phyloP scores from a whole-genome alignment of 108 stramenopile genomes.

The Conticribra weissflogii region DNA sequence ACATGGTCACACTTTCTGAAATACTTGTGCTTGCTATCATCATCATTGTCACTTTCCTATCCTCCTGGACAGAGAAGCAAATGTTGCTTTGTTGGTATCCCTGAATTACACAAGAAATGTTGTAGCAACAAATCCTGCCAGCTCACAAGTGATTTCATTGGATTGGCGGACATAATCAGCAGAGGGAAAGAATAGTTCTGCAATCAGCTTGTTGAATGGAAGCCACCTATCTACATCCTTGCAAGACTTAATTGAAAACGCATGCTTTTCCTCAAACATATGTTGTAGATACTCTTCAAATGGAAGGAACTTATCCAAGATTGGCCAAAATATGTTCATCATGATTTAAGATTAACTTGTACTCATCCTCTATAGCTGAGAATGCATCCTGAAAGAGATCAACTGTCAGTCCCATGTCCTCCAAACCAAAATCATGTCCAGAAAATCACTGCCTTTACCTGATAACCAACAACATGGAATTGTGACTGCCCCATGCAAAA shows the following conservation, averaged over 20 bases:
- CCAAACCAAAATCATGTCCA: slow-evolving; percentile 2
- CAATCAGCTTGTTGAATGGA: neutral
- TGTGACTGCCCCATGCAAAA: too few relatives aligned
- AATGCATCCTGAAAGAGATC: slow-evolving; percentile 10
- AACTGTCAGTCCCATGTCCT: too few relatives aligned
- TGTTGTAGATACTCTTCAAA: neutral
- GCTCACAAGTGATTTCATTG: neutral
- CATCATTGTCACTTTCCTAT: neutral
- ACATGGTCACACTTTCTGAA: neutral
- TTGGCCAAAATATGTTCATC: slow-evolving; percentile 9
- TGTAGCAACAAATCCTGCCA: neutral
- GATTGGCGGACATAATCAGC: neutral
- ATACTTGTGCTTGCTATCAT: neutral
- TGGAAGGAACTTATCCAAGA: neutral
- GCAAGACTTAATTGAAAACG: too few relatives aligned
- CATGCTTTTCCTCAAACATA: slow-evolving; percentile 6
- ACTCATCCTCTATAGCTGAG: slow-evolving; percentile 1
- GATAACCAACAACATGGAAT: slow-evolving; percentile 8
- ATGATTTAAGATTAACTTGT: slow-evolving; percentile 6
- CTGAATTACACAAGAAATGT: slow-evolving; percentile 1
- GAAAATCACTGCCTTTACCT: neutral
- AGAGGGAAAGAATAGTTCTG: neutral
- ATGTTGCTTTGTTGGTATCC: slow-evolving; percentile 1
- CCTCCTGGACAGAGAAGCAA: neutral
- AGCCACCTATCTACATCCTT: neutral